Percentiles rank a stretch among this genome's conserved stretches.
phyloP scores from a whole-genome alignment of 2,329 filamentous ascomycete genomes.

The Neurospora crassa region DNA sequence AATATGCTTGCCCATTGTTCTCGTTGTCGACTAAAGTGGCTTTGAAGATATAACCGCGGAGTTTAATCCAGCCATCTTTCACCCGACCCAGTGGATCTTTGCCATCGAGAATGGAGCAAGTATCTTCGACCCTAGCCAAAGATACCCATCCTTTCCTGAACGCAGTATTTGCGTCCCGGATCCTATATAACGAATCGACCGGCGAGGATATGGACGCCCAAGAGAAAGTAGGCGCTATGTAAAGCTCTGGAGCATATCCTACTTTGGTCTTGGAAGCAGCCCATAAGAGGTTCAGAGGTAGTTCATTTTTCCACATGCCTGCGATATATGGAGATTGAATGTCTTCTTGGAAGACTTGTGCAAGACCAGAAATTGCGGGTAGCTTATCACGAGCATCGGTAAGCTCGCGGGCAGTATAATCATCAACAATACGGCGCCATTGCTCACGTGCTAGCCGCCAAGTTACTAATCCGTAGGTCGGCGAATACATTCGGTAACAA shows the following conservation, averaged over 20 bases:
- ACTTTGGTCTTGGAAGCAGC: not conserved
- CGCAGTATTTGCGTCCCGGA: too few relatives aligned
- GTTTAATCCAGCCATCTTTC: not conserved
- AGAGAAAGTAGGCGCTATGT: not conserved
- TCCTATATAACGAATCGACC: too few relatives aligned
- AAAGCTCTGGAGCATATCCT: not conserved
- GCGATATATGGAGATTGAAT: not conserved
- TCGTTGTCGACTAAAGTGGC: not conserved
- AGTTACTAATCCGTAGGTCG: not conserved
- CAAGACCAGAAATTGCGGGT: not conserved
- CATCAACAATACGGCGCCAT: not conserved
- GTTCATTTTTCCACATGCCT: not conserved
- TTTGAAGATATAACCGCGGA: not conserved
- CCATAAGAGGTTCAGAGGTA: not conserved
- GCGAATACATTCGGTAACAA: not conserved
- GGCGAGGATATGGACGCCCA: not conserved
- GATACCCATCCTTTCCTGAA: not conserved
- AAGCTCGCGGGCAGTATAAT: not conserved
- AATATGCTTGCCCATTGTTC: too few relatives aligned
- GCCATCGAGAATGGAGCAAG: not conserved
- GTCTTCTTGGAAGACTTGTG: not conserved
- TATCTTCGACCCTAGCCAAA: not conserved
- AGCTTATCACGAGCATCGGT: not conserved
- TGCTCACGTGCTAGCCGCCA: not conserved
- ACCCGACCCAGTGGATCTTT: not conserved